Conservation (phyloP, 2,329 filamentous ascomycete genomes). For the Catunica adiposa region DNA sequence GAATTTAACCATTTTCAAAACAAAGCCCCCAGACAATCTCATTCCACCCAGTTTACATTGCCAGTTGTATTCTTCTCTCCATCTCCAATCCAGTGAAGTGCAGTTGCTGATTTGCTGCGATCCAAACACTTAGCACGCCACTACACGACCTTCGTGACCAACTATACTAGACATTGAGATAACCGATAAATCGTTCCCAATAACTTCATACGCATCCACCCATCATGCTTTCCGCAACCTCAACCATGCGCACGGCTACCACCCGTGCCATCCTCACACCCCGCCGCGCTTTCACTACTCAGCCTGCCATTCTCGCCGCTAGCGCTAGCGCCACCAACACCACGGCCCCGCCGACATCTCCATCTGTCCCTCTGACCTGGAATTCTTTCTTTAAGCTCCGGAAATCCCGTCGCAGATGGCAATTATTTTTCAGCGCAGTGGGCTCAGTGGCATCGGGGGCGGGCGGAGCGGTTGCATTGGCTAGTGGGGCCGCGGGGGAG, state of each 20-base stretch:
- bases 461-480: slow-evolving; percentile 47
- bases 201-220: not conserved
- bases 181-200: not conserved
- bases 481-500: slow-evolving; percentile 55
- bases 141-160: not conserved
- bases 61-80: no score
- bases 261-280: slow-evolving; percentile 11
- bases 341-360: slow-evolving; percentile 12
- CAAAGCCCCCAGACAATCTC: no score
- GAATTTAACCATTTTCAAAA: not conserved
- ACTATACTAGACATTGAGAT: not conserved
- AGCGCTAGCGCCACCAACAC: slow-evolving; percentile 10
- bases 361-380: slow-evolving; percentile 50
- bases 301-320: slow-evolving; percentile 11
- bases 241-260: slow-evolving; percentile 1
- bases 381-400: slow-evolving; percentile 85
- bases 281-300: slow-evolving; percentile 11
- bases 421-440: slow-evolving; percentile 58
- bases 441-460: slow-evolving; percentile 46
- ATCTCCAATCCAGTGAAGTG: no score
- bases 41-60: no score
- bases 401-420: slow-evolving; percentile 67
- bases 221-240: slow-evolving; percentile 5
- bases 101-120: no score
- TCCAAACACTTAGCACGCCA: no score